Base-by-base conservation (phyloP, 2,329 filamentous ascomycete species). In the Xylaria digitata region DNA sequence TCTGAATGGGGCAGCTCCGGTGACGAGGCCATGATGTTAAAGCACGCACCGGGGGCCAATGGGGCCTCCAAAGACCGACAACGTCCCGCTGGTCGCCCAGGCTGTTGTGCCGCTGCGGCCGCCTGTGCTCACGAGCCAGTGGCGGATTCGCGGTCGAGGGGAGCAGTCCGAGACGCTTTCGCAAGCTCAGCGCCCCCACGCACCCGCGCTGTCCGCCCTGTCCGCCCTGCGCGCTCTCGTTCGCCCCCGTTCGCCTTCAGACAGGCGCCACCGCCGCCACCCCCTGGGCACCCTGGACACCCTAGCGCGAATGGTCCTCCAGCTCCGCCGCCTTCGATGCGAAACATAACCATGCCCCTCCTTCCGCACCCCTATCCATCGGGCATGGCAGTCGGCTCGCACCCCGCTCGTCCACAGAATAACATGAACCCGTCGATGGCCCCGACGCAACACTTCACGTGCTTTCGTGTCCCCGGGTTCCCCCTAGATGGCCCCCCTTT, bases 1-100 rank as follows among this genome's bases (percentile, higher is more conserved):
- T 75, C 75, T 19, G 72, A 70, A 42, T 75, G 72, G 72, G 68
- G 69, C 45, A 73, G 70, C 61, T 76, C 74, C 3, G 73, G 74
- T 13, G 72, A 74, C 34, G 75, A 75, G 60, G 67, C 67, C 45
- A 69, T 63, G 63, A 58, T 58, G 55, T 26, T 50, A 46, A 54
- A 56, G 37, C 60, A 54, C 21, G 26, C 45, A 30, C 5, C 50
- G 17, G 45, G n/a, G 3, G 3, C 52, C 42, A 52, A 19, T 19
- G 26, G 13, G 21, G n/a, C 49, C 17, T 19, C 48, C n/a, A 65
- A 61, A n/a, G 62, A 52, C 17, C 56, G 49, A 43, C 61, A 54
- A 30, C 62, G 21, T 56, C 49, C 49, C 32, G 40, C 48, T 54
- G 43, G 30, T 9, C 61, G 34, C 50, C 55, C 49, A 19, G 37